Base-by-base conservation (phyloP, 2,329 filamentous ascomycete genomes). In the Pseudogymnoascus destructans region DNA sequence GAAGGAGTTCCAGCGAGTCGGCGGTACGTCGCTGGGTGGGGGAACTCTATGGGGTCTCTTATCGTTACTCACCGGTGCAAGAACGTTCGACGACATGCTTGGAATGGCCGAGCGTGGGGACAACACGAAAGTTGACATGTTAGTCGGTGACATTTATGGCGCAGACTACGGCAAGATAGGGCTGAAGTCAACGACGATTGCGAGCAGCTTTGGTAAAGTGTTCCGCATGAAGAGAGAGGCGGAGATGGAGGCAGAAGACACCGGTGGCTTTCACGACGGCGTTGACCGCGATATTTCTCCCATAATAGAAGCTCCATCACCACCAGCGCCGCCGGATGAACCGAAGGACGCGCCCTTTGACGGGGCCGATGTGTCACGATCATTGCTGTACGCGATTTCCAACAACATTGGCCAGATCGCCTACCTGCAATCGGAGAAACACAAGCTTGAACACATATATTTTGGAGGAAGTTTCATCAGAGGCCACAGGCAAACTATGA, bases 331-430 rank as follows among this genome's bases (percentile, higher is more conserved):
- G 3, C 13, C 8, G 5, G 8, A 35, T 21, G 30, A 56, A 9
- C 57, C 58, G 25, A 57, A 57, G 57, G 71, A 73, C 35, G 70
- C 70, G 15, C 69, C 74, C 2, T 97, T 96, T 72, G 82, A 81
- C 15, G 78, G 82, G 33, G 84, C 90, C 68, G 93, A 98, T 71
- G 89, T 98, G 63, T 93, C 89, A 21, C 79, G 92, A 30, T 95
- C 89, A 52, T 78, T 98, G 15, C 80, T 98, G 0, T 98, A 95
- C 72, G 93, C 93, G 21, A 89, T 97, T 65, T 92, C 87, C 70
- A 97, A 97, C 75, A 97, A 97, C 73, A 96, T 97, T 63, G 93
- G 93, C 13, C 93, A 98, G 74, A 95, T 98, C 66, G 90, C 93
- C 42, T 96, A 93, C 71, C 77, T 98, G n/a, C 93, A 97, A 70